Conservation (phyloP, 768 basidiomycete species). For the Lactarius deliciosus region DNA sequence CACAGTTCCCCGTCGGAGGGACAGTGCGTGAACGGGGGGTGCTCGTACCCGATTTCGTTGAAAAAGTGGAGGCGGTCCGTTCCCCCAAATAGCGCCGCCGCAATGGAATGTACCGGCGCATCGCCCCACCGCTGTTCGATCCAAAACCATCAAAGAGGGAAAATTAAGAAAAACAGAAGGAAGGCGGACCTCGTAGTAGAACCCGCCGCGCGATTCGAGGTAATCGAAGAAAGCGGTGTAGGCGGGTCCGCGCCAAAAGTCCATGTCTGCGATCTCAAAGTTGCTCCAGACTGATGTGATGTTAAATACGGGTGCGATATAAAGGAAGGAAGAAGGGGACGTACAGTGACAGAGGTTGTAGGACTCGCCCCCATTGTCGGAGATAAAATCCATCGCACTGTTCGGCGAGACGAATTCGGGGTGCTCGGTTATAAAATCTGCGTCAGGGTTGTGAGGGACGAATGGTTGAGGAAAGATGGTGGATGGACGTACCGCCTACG, state of each 20-base stretch:
- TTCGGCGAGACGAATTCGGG: constrained; percentile 59
- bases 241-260: constrained; percentile 80
- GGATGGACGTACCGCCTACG: constrained; percentile 54
- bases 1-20: constrained; percentile 40
- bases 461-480: not conserved
- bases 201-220: constrained; percentile 77
- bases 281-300: constrained; percentile 76
- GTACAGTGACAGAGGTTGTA: constrained; percentile 79
- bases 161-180: not conserved
- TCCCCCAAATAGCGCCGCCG: constrained; percentile 69
- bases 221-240: constrained; percentile 83
- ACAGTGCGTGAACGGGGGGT: constrained; percentile 69
- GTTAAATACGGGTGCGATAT: not conserved
- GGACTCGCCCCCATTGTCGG: constrained; percentile 64
- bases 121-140: constrained; percentile 70
- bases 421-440: constrained; percentile 66
- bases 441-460: constrained; percentile 26
- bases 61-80: constrained; percentile 83
- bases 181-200: constrained; percentile 75
- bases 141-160: not conserved
- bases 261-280: constrained; percentile 86
- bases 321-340: constrained; percentile 18
- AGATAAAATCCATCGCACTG: constrained; percentile 73
- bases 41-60: constrained; percentile 80
- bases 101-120: constrained; percentile 85